Evolutionary conservation across 805 yeast species (phyloP).

Genomic region (Candida piceae): DNA sequence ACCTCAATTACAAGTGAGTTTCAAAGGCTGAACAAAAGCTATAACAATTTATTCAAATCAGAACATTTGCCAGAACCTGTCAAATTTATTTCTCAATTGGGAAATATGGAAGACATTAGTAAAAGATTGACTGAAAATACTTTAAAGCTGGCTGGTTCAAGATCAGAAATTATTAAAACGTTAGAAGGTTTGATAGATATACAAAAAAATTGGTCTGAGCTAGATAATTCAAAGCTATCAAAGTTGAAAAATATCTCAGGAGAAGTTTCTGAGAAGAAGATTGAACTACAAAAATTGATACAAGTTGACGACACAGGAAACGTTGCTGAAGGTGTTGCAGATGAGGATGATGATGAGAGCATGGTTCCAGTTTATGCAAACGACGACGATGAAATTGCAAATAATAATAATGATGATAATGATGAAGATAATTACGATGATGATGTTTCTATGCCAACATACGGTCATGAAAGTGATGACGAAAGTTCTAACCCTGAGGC

Average conservation of each 20-base stretch:
- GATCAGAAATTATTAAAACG: constrained; percentile 21
- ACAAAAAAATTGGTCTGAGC: constrained; percentile 28
- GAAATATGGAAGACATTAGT: constrained; percentile 12
- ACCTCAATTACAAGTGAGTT: constrained; percentile 16
- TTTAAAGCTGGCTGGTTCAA: constrained; percentile 12
- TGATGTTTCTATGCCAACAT: constrained; percentile 14
- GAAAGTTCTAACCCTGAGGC: neutral
- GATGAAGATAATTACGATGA: constrained; percentile 14
- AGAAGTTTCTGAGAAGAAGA: constrained; percentile 15
- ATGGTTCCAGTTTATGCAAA: constrained; percentile 17
- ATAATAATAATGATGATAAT: constrained; percentile 2
- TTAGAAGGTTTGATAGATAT: constrained; percentile 24
- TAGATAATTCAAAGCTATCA: constrained; percentile 20
- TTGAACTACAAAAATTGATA: constrained; percentile 23
- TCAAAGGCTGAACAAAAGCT: constrained; percentile 18
- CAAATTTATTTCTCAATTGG: constrained; percentile 22
- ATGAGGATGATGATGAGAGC: constrained; percentile 16
- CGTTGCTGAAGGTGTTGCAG: constrained; percentile 13
- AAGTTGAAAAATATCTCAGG: constrained; percentile 14
- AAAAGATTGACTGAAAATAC: constrained; percentile 9
- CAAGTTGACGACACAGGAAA: constrained; percentile 6
- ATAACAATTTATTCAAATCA: constrained; percentile 22
- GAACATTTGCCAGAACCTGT: constrained; percentile 30
- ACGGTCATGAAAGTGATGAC: constrained; percentile 9
- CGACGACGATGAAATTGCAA: constrained; percentile 2